Evolutionary conservation across 2,329 filamentous ascomycete genomes (phyloP), one percentile per base, ranked within the genome.

Genomic region (Alternaria infectoria): DNA sequence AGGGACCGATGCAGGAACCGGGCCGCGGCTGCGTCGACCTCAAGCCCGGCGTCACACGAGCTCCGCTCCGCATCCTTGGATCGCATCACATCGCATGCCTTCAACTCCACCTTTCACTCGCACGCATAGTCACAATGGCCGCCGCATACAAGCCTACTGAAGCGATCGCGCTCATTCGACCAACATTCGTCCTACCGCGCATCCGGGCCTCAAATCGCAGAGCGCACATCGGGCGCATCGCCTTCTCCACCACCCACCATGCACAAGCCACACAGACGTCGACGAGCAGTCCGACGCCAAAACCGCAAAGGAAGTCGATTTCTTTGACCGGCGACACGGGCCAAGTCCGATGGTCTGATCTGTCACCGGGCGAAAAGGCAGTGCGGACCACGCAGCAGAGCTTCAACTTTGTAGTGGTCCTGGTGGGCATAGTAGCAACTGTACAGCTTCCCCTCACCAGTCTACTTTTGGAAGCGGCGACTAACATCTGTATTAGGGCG

Each of bases 281-380:
- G 32, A 68, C 70, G 6, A 64, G 60, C 45, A 68, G 43, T 43
- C 65, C 73, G 5, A 57, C 69, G 6, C 66, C 85, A 12, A 75
- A 81, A 12, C 77, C 89, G 25, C 87, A 85, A 67, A 86, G 92
- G 57, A 89, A 87, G 74, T 86, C 89, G 43, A 89, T 97, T 25
- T 97, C 93, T 0, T 87, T 95, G 0, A 90, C 94, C 74, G 96
- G 93, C 72, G 95, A 97, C 72, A 91, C 93, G 74, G 95, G 95
- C 8, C 86, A 87, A 67, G 89, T 97, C 2, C 88, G 89, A 5
- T 98, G 95, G 95, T 86, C 84, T 4, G 86, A 96, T 58, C 86
- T 98, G 3, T 93, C 90, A 1, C 83, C 82, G 0, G 83, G 83
- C 51, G 95, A 97, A 78, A 97, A 97, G 80, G 89, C 90, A 3